A percentile compares a stretch with the other conserved stretches of the same genome.
Conservation (phyloP, 164 flowering plant genomes). For the Tetracentron sinense region DNA sequence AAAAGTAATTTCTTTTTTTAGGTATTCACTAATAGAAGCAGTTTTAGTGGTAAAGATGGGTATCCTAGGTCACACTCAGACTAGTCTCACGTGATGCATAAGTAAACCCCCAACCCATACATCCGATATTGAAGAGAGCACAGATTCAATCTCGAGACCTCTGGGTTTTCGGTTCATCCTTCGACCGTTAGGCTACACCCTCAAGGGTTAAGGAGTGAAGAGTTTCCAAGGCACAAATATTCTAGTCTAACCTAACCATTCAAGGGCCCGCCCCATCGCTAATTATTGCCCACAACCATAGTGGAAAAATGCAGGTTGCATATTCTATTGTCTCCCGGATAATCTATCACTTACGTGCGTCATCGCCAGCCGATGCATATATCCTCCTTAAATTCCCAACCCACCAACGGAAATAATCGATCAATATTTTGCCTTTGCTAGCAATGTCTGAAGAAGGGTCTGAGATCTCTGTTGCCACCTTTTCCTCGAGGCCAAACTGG, state of each 20-base stretch:
- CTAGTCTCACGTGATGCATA: no score
- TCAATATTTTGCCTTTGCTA: neutral
- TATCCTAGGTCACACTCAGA: no score
- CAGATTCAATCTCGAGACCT: no score
- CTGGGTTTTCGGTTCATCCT: no score
- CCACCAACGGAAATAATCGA: constrained; percentile 15
- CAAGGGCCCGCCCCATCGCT: constrained; percentile 8
- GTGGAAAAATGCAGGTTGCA: constrained; percentile 51
- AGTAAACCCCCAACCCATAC: no score
- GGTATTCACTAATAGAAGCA: no score
- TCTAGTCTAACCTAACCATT: constrained; percentile 13
- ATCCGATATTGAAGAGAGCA: no score
- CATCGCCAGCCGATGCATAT: constrained; percentile 28
- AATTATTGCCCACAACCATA: constrained; percentile 51
- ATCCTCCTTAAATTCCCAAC: constrained; percentile 28
- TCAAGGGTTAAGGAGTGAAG: no score
- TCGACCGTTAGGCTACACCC: no score
- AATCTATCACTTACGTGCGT: constrained; percentile 29
- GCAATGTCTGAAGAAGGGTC: constrained; percentile 49
- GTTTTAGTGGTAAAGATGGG: no score
- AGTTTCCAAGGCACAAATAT: no score
- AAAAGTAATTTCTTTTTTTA: no score
- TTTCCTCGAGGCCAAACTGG: constrained; percentile 37
- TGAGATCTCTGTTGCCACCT: constrained; percentile 39
- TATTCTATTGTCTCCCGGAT: constrained; percentile 47